Evolutionary conservation across 2,329 filamentous ascomycete genomes (phyloP).

Genomic region (Venturia pyrina): DNA sequence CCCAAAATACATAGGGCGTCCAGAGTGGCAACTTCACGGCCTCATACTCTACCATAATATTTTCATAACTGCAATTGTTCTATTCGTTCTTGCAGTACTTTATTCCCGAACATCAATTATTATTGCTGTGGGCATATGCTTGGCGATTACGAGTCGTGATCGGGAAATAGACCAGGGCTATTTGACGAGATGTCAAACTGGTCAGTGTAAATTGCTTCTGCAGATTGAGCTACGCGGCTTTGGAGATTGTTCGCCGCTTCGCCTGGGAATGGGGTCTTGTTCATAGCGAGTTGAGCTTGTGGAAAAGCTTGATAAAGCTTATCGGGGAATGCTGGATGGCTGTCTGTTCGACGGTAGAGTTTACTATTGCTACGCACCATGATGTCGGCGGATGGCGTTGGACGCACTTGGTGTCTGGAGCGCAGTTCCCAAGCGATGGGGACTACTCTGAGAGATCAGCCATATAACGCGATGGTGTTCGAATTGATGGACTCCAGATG

Average conservation of each 20-base stretch:
- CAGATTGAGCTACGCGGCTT: background rate
- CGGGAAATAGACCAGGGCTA: background rate
- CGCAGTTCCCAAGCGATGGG: background rate
- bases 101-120: no score
- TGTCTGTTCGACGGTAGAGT: background rate
- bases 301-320: background rate
- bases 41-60: no score
- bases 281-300: background rate
- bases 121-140: background rate
- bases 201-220: background rate
- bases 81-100: background rate
- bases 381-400: background rate
- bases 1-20: background rate
- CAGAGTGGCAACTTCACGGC: background rate
- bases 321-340: background rate
- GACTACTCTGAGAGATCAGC: background rate
- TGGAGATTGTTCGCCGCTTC: background rate
- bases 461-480: background rate
- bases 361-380: background rate
- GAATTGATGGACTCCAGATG: background rate
- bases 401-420: background rate
- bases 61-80: background rate
- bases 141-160: background rate
- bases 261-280: background rate
- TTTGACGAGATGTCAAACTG: background rate